phyloP scores from a whole-genome alignment of 2,329 filamentous ascomycete species.

The Bertia moriformis region DNA sequence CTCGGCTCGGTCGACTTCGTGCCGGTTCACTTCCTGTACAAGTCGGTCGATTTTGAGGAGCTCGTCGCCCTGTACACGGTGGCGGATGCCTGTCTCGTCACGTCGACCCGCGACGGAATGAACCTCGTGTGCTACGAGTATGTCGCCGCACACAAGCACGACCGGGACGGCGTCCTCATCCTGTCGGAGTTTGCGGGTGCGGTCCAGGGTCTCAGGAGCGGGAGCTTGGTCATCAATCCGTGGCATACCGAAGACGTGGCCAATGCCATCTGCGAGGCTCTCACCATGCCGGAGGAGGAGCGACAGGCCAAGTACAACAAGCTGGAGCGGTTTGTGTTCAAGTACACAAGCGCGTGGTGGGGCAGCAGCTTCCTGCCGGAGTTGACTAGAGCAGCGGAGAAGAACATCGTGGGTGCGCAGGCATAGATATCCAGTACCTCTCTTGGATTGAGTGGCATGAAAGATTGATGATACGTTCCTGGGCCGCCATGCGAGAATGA shows the following conservation, averaged over 20 bases:
- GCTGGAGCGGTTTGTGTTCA: slow-evolving; percentile 86
- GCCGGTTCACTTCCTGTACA: slow-evolving; percentile 97
- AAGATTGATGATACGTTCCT: too few species aligned
- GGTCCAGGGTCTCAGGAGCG: slow-evolving; percentile 80
- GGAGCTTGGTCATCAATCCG: slow-evolving; percentile 86
- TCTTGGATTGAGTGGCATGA: too few species aligned
- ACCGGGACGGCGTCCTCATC: slow-evolving; percentile 84
- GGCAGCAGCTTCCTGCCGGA: slow-evolving; percentile 83
- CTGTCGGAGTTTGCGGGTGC: slow-evolving; percentile 94
- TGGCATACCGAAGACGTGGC: slow-evolving; percentile 97
- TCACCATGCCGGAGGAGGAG: slow-evolving; percentile 90
- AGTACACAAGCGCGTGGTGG: slow-evolving; percentile 97
- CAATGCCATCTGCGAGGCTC: slow-evolving; percentile 85
- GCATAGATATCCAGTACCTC: too few species aligned
- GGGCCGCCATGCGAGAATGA: too few species aligned
- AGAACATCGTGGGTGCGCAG: too few species aligned
- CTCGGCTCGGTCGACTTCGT: slow-evolving; percentile 97
- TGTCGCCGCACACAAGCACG: slow-evolving; percentile 76
- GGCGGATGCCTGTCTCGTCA: slow-evolving; percentile 82
- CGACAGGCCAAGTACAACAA: slow-evolving; percentile 78
- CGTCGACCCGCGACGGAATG: slow-evolving; percentile 95
- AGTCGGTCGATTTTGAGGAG: slow-evolving; percentile 87
- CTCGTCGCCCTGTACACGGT: slow-evolving; percentile 89
- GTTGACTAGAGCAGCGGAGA: too few species aligned
- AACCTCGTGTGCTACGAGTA: slow-evolving; percentile 98